Evolutionary conservation across 345 rosid genomes (phyloP), one percentile per base, ranked within the genome.

Genomic region (Draba incana): DNA sequence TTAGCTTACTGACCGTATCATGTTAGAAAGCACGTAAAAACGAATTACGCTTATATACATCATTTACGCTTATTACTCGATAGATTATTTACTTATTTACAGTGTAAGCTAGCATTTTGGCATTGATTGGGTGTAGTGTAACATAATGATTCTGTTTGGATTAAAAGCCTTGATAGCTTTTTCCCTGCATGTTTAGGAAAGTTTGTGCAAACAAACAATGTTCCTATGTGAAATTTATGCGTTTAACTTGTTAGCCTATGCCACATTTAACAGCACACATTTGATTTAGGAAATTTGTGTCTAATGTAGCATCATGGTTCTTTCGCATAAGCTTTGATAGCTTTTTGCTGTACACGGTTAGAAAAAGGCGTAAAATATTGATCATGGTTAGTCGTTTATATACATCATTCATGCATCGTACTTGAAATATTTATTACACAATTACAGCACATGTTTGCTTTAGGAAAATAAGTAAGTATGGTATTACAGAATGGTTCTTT

Each of bases 271-370:
- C 48, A 27, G 3, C 30, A 62, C 4, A 4, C 51, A 46, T 46
- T 37, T 55, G 39, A 9, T 39, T 49, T 57, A 8, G 45, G 57
- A 55, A 39, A 38, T 15, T 27, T 43, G 31, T 20, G 43, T 46
- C 2, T 10, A n/a, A 33, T 8, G 42, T 62, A 47, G 33, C 54
- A 31, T 47, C 35, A 31, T 1, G 6, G 6, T 43, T 50, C 10
- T 47, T 13, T 13, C 14, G 30, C 39, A 57, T 64, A 49, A 57
- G 66, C 27, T 47, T 43, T 57, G 25, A 6, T 64, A 39, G 46
- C 50, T 56, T 58, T 70, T 38, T 56, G 30, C 20, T 13, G n/a
- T 8, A 11, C 38, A 44, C 35, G 62, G 62, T 62, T 33, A 52
- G 74, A 41, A 10, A 20, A 20, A 53, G 23, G 15, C 13, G 10